A percentile compares a stretch with the other conserved stretches of the same genome.
Evolutionary conservation across 139 green algal species (phyloP).

Genomic region (Edaphochlamys debaryana): DNA sequence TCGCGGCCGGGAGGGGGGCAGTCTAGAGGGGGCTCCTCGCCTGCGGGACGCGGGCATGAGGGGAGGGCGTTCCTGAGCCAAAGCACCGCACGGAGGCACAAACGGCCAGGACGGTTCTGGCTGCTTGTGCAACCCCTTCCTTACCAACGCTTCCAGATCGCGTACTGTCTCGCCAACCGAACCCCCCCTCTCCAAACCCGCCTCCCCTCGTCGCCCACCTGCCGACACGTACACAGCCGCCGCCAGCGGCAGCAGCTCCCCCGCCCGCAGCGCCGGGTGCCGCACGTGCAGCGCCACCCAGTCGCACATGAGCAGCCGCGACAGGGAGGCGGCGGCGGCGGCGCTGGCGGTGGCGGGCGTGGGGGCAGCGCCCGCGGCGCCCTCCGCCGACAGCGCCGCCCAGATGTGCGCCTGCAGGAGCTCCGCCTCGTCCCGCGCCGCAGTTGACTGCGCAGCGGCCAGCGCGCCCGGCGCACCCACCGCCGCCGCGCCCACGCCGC

Average conservation of each 20-base stretch:
- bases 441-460: neutral
- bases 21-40: constrained; percentile 1
- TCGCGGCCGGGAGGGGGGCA: constrained; percentile 4
- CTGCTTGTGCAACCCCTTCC: no score
- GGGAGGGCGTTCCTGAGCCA: neutral
- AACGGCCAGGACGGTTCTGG: no score
- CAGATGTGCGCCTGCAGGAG: constrained; percentile 36
- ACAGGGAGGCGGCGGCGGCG: neutral
- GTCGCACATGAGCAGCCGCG: constrained; percentile 35
- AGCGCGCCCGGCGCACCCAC: neutral
- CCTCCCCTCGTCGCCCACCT: neutral
- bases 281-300: constrained; percentile 24
- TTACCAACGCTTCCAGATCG: no score
- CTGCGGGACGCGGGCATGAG: neutral
- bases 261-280: neutral
- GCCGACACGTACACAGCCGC: neutral
- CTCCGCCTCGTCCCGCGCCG: constrained; percentile 15
- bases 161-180: no score
- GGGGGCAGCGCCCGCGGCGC: no score
- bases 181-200: no score
- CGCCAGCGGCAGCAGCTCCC: constrained; percentile 31
- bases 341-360: no score
- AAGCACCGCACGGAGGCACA: no score
- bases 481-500: neutral
- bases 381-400: neutral